phyloP scores from a whole-genome alignment of 1,284 basidiomycete species.

The Erythrobasidium hasegawianum region DNA sequence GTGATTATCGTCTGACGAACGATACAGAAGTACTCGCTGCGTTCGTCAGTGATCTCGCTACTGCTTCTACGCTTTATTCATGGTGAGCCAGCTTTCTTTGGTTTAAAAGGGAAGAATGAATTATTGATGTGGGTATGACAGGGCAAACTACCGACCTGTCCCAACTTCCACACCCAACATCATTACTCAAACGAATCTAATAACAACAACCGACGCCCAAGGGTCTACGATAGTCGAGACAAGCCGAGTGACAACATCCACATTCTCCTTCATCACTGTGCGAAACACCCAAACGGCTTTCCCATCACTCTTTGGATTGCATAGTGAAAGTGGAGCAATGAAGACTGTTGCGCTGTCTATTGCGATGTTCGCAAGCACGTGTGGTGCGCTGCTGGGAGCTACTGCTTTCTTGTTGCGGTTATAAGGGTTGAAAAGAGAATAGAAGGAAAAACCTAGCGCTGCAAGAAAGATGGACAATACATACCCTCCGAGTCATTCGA shows the following conservation, averaged over 20 bases:
- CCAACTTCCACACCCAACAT: conserved; percentile 17
- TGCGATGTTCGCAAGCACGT: conserved; percentile 11
- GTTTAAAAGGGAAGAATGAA: too few species aligned
- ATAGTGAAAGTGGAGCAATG: background rate
- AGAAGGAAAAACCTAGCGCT: too few species aligned
- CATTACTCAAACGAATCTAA: conserved; percentile 15
- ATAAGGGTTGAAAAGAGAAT: background rate
- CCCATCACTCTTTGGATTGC: conserved; percentile 33
- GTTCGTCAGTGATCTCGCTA: conserved; percentile 37
- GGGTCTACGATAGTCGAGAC: conserved; percentile 2
- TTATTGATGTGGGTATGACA: background rate
- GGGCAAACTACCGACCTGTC: conserved; percentile 30
- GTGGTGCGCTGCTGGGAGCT: conserved; percentile 14
- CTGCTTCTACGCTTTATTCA: conserved; percentile 7
- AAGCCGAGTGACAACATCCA: conserved; percentile 4
- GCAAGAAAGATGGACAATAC: too few species aligned
- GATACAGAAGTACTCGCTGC: conserved; percentile 36
- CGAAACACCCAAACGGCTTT: conserved; percentile 27
- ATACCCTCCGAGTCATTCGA: too few species aligned
- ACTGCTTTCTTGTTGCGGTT: conserved; percentile 19
- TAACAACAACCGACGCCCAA: conserved; percentile 19
- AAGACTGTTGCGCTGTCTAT: conserved; percentile 4
- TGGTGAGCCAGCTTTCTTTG: background rate
- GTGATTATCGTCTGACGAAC: conserved; percentile 44
- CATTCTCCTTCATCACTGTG: conserved; percentile 32